These are phyloP conservation scores for Aurifilum marmelostoma DNA, from an alignment of 2,329 filamentous ascomycete species.

Conservation along the genomic window DNA sequence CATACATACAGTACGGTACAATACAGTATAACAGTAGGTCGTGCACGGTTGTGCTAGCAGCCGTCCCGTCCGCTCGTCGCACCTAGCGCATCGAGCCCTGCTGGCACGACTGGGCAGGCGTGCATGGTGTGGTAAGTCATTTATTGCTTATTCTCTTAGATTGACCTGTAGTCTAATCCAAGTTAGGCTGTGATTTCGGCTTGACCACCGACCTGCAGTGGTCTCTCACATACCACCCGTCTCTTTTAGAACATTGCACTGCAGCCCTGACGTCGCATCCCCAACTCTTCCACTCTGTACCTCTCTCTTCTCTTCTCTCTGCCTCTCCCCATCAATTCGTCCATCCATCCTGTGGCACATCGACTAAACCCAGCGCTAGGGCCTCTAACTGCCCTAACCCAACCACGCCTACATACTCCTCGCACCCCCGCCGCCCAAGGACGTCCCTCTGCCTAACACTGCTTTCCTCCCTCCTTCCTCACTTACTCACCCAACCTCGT, in stretches of 20 bases:
- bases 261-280: background rate
- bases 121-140: background rate
- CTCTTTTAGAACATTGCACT: background rate
- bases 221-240: background rate
- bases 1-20: background rate
- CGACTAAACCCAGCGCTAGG: background rate
- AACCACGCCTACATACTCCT: background rate
- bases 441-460: slow-evolving; percentile 1
- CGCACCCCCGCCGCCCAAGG: slow-evolving; percentile 2
- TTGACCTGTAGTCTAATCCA: background rate
- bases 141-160: background rate
- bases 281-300: background rate
- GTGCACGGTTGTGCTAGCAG: background rate
- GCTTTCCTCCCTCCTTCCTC: background rate
- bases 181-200: background rate
- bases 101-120: too few species aligned
- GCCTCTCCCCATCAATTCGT: background rate
- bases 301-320: background rate
- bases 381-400: background rate
- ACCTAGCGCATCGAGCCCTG: background rate
- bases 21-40: too few species aligned
- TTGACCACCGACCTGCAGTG: background rate
- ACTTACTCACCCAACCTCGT: background rate
- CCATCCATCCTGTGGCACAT: background rate
- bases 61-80: background rate